Conservation (phyloP, 495 filamentous ascomycete genomes). For the Hypomontagnella submonticulosa region DNA sequence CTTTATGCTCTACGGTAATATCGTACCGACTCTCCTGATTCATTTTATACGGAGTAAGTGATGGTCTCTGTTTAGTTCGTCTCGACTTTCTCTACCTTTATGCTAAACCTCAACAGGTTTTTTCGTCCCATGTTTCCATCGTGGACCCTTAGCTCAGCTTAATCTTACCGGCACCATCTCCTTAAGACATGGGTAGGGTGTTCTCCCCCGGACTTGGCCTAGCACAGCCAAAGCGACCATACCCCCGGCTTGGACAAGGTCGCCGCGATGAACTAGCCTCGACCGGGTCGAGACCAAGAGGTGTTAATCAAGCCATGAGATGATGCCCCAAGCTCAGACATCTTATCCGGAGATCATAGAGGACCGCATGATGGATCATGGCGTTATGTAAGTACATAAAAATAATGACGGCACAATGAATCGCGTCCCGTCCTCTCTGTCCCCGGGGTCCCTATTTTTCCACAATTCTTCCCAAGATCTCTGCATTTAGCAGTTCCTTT, state of each 20-base stretch:
- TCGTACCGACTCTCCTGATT: constrained; percentile 23
- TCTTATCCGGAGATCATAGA: constrained; percentile 27
- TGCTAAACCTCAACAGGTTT: constrained; percentile 1
- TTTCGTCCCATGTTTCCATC: constrained; percentile 17
- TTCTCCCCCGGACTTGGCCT: constrained; percentile 5
- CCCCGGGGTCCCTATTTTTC: constrained; percentile 7
- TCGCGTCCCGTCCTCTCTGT: constrained; percentile 9
- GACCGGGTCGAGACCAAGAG: constrained; percentile 25
- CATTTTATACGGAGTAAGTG: background rate
- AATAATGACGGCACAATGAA: constrained; percentile 14
- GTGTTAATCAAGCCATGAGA: constrained; percentile 29
- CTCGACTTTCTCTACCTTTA: constrained; percentile 27
- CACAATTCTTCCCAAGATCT: constrained; percentile 20
- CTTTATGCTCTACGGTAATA: constrained; percentile 14
- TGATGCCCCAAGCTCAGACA: constrained; percentile 29
- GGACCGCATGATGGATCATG: constrained; percentile 28
- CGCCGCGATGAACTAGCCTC: constrained; percentile 13
- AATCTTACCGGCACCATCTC: background rate
- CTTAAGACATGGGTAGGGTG: constrained; percentile 27
- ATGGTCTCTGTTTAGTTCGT: constrained; percentile 15
- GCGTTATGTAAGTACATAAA: constrained; percentile 30
- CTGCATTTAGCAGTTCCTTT: constrained; percentile 24
- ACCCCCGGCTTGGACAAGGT: constrained; percentile 6
- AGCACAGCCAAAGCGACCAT: constrained; percentile 1
- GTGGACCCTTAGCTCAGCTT: constrained; percentile 14